Percentiles rank a stretch among this genome's conserved stretches.
Conservation (phyloP, 177 flowering plant genomes). For the Tripterygium wilfordii region DNA sequence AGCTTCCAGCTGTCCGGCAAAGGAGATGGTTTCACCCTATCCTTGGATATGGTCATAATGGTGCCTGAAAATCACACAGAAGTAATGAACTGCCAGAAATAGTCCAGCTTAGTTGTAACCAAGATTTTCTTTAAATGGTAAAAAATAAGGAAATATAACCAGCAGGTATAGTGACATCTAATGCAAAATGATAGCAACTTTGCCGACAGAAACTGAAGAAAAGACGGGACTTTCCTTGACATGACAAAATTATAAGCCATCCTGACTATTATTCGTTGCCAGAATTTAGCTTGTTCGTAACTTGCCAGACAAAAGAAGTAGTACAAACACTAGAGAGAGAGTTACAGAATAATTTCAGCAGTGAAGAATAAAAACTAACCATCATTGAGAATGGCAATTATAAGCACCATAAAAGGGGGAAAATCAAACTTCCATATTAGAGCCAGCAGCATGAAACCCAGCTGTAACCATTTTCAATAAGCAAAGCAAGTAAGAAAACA, state of each 20-base stretch:
- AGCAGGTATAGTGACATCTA: no score
- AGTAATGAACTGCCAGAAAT: neutral
- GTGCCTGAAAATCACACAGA: conserved; percentile 45
- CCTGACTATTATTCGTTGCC: no score
- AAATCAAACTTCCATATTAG: conserved; percentile 86
- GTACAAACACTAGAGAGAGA: neutral
- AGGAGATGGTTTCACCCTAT: conserved; percentile 91
- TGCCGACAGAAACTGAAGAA: no score
- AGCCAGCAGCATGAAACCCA: conserved; percentile 89
- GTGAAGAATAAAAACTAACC: conserved; percentile 35
- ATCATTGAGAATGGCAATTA: conserved; percentile 90
- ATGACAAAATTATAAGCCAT: no score
- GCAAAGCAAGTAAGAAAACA: neutral
- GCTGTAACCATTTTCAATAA: conserved; percentile 32
- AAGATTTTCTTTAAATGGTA: no score
- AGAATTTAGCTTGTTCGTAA: no score
- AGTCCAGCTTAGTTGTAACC: neutral
- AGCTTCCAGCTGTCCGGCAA: conserved; percentile 95
- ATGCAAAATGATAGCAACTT: no score
- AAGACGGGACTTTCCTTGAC: no score
- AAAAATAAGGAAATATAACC: no score
- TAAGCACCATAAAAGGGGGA: conserved; percentile 90
- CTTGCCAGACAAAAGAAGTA: no score
- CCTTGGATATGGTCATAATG: conserved; percentile 94
- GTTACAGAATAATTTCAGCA: neutral